These are phyloP conservation scores for Tardiomyces digboiensis DNA, from an alignment of 1,139 yeast species.

Conservation along the genomic window DNA sequence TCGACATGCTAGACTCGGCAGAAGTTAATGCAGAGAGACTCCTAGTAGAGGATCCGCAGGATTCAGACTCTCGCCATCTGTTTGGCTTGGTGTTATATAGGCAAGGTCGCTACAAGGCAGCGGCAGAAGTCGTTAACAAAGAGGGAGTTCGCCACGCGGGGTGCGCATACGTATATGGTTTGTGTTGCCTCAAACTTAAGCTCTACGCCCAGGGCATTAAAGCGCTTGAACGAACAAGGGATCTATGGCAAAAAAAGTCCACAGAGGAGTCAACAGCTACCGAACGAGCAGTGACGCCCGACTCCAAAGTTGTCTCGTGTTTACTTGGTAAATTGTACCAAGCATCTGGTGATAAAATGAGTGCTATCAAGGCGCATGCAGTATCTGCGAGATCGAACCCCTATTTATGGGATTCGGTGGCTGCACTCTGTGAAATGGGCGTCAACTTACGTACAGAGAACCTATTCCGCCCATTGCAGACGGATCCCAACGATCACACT, in stretches of 20 bases:
- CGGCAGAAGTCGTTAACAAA: conserved; percentile 36
- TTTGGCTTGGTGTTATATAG: conserved; percentile 54
- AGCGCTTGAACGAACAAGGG: conserved; percentile 33
- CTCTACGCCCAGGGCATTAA: conserved; percentile 54
- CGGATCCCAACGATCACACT: not conserved
- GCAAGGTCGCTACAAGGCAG: conserved; percentile 48
- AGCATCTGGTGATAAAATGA: conserved; percentile 48
- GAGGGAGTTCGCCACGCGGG: conserved; percentile 42
- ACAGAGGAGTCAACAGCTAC: not conserved
- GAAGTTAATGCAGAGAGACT: conserved; percentile 76
- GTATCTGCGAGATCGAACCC: conserved; percentile 67
- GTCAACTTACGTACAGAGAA: conserved; percentile 37
- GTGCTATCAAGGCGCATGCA: conserved; percentile 58
- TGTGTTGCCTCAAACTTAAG: conserved; percentile 49
- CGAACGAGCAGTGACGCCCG: conserved; percentile 40
- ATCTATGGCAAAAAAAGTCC: conserved; percentile 16
- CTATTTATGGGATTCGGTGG: conserved; percentile 79
- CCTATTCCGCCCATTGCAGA: conserved; percentile 7
- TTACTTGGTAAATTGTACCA: conserved; percentile 63
- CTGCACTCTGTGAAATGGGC: conserved; percentile 54
- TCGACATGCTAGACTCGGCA: conserved; percentile 59
- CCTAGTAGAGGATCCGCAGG: conserved; percentile 42
- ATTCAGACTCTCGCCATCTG: conserved; percentile 50
- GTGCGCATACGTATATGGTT: conserved; percentile 62
- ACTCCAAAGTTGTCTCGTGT: conserved; percentile 52